Evolutionary conservation across 2,329 filamentous ascomycete genomes (phyloP), one percentile per base, ranked within the genome.

Genomic region (Arthrobotrys conoides): DNA sequence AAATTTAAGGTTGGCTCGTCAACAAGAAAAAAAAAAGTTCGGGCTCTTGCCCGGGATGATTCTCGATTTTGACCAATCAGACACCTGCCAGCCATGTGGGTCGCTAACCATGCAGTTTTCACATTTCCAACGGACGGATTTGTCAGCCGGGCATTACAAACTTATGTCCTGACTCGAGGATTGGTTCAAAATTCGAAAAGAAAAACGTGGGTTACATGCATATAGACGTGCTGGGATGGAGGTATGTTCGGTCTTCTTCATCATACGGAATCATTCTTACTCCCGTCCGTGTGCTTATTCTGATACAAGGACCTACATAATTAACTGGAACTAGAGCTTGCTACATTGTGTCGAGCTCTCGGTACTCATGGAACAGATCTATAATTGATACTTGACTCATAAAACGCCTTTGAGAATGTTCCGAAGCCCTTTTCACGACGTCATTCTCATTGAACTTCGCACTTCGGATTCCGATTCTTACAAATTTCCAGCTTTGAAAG

Each of bases 121-220:
- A n/a, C 33, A 33, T 12, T 57, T 72, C 46, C 30, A 16, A 38
- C 38, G 38, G 38, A 27, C 14, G 33, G 8, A 75, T 75, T 75
- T 75, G 71, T 75, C 27, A 75, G 53, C 71, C 64, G 71, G 61
- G 71, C 30, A 61, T 69, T 67, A 73, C 49, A 27, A 51, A 55
- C 44, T 66, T 65, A 65, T 55, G 48, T 61, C 70, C 70, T 73
- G 70, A 73, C 70, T 73, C 70, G 70, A 66, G 51, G 33, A 41
- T 66, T 44, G n/a, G 10, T 16, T 22, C 36, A 36, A 57, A 38
- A 41, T 5, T 27, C 14, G 16, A 4, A 46, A 20, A 27, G 3
- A 9, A 59, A 66, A 59, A 65, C 61, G 69, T 72, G 69, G 66
- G 57, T 59, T 46, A 66, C 69, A 57, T 72, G 49, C 49, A 27